These are phyloP conservation scores for Trichocladium uniseriatum DNA, from an alignment of 495 filamentous ascomycete species.

Conservation along the genomic window DNA sequence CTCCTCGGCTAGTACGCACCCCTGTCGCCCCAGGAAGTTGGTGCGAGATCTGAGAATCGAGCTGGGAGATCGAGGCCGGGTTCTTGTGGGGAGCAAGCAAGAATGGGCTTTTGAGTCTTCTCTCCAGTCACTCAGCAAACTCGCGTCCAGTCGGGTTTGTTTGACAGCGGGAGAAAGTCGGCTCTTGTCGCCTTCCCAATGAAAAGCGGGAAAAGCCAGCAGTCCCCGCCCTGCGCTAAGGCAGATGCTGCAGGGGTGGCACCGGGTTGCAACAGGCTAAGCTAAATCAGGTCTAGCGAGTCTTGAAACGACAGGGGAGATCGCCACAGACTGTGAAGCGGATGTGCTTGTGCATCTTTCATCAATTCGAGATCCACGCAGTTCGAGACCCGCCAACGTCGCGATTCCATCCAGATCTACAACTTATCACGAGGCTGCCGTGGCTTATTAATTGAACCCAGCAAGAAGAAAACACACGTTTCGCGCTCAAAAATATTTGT, in stretches of 20 bases:
- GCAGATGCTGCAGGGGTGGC: not conserved
- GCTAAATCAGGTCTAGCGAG: not conserved
- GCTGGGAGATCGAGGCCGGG: slow-evolving; percentile 4
- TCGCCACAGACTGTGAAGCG: slow-evolving; percentile 8
- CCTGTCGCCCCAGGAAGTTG: slow-evolving; percentile 1
- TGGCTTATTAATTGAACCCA: too few species aligned
- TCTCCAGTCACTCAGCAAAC: not conserved
- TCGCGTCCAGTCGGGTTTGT: not conserved
- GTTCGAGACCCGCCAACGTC: not conserved
- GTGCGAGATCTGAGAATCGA: not conserved
- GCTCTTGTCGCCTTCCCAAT: not conserved
- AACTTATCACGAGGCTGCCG: not conserved
- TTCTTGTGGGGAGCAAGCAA: slow-evolving; percentile 12
- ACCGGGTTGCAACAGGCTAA: not conserved
- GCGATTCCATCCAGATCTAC: not conserved
- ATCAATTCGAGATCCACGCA: slow-evolving; percentile 9
- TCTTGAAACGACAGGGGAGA: not conserved
- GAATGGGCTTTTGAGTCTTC: not conserved
- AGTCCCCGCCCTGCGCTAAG: not conserved
- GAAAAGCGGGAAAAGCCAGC: not conserved
- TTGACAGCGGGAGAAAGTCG: slow-evolving; percentile 5
- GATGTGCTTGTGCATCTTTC: not conserved
- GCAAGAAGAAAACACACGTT: too few species aligned
- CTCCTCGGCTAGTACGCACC: not conserved
- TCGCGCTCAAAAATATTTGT: too few species aligned